These are phyloP conservation scores for Metschnikowia henanensis DNA, from an alignment of 805 yeast species.

Conservation along the genomic window DNA sequence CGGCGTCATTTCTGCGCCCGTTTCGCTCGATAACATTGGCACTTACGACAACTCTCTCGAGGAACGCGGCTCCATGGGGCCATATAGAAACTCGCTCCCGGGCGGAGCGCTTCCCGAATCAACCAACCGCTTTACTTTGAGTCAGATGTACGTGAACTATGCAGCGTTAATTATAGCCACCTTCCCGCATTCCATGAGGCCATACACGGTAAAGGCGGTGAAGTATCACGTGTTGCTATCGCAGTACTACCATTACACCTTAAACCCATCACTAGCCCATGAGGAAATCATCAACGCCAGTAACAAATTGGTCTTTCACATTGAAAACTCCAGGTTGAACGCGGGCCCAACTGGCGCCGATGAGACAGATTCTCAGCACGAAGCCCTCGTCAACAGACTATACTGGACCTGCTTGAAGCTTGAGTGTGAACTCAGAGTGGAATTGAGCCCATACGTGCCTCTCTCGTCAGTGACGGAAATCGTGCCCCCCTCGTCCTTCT, in stretches of 20 bases:
- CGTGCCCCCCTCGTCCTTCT: constrained; percentile 33
- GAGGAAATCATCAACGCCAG: constrained; percentile 26
- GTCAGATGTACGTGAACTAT: constrained; percentile 24
- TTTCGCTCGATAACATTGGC: constrained; percentile 34
- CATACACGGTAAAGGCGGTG: constrained; percentile 19
- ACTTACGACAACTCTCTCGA: constrained; percentile 27
- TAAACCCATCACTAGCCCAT: constrained; percentile 30
- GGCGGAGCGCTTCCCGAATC: constrained; percentile 7
- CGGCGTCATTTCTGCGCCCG: constrained; percentile 31
- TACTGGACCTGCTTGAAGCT: constrained; percentile 39
- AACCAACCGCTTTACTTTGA: constrained; percentile 22
- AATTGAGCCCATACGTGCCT: constrained; percentile 34
- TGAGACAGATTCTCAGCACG: neutral
- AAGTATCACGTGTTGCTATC: constrained; percentile 24
- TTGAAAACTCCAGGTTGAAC: constrained; percentile 18
- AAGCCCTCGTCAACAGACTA: constrained; percentile 27
- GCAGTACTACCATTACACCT: constrained; percentile 27
- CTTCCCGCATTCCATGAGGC: constrained; percentile 23
- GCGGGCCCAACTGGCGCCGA: neutral
- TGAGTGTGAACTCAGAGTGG: constrained; percentile 37
- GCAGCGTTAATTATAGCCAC: constrained; percentile 21
- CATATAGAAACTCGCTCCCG: neutral
- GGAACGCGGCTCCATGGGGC: constrained; percentile 21
- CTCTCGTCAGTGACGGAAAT: constrained; percentile 32
- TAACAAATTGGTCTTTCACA: constrained; percentile 30